Percentiles rank a stretch among this genome's conserved stretches.
phyloP scores from a whole-genome alignment of 129 eudicot genomes.

The Calendula officinalis region DNA sequence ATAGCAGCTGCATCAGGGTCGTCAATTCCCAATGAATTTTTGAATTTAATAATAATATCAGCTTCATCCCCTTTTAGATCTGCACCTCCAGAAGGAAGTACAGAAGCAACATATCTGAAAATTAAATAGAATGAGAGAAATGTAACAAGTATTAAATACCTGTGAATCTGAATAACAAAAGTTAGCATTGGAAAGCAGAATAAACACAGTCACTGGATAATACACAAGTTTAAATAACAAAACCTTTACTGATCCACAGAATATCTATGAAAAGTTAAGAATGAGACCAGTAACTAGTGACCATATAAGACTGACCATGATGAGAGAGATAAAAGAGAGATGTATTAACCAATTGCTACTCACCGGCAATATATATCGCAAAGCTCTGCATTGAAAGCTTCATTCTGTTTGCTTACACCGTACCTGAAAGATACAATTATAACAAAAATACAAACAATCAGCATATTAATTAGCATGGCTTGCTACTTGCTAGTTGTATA shows the following conservation, averaged over 20 bases:
- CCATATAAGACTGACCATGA: neutral
- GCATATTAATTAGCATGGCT: neutral
- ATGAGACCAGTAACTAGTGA: constrained; percentile 5
- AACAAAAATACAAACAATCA: constrained; percentile 11
- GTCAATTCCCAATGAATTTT: constrained; percentile 88
- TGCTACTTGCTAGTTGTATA: neutral
- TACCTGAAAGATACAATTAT: constrained; percentile 49
- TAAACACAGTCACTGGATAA: no score
- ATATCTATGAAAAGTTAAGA: neutral
- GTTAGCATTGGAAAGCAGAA: no score
- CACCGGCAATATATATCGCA: constrained; percentile 84
- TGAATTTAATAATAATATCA: constrained; percentile 68
- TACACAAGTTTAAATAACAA: no score
- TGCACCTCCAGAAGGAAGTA: constrained; percentile 78
- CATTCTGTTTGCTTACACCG: constrained; percentile 90
- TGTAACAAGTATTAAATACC: constrained; percentile 2
- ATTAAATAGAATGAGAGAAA: constrained; percentile 7
- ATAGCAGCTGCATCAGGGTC: constrained; percentile 99
- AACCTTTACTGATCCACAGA: no score
- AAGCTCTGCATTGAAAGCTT: constrained; percentile 86
- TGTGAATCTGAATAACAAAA: no score
- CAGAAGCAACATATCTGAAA: constrained; percentile 72
- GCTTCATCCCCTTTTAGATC: constrained; percentile 89
- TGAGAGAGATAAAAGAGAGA: neutral
- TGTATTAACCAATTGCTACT: constrained; percentile 22